Evolutionary conservation across 208 protist genomes (phyloP), one percentile per base, ranked within the genome.

Genomic region (Kentomonas sorsogonicus): DNA sequence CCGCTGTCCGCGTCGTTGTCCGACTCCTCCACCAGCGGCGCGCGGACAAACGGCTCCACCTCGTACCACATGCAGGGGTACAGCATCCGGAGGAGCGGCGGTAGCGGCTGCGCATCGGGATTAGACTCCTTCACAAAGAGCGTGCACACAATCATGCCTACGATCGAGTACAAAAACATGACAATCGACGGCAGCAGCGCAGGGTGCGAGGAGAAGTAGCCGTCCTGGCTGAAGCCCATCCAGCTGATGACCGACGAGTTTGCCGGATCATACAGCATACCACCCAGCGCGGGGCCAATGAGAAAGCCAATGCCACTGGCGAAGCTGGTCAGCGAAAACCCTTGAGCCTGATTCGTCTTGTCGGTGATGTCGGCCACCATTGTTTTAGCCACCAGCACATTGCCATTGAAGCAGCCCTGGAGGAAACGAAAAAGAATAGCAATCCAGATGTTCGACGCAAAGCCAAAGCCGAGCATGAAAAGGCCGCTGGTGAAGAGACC

Each of bases 321-420:
- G 62, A 98, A 94, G 60, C 86, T 96, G 30, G 98, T 91, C 39
- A 97, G 96, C 25, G 95, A 91, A 60, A 98, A 98, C 48, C 95
- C 94, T 44, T 73, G 55, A 18, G 75, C 72, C 50, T 76, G 53
- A 25, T 67, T 79, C 1, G 74, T 78, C 39, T 63, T 62, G 53
- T 83, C 77, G 6, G 77, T 83, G 16, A 83, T 55, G 58, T 83
- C 77, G 10, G 77, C 68, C 38, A 83, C 77, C 39, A 83, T 69
- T 16, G 72, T 74, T 31, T 83, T 83, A 27, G 77, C 70, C 48
- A 79, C 65, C 44, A 79, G 64, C 0, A 62, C 55, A 45, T 65
- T 72, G n/a, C 77, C 77, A 2, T 53, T 70, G n/a, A 60, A 70
- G 22, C 73, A 60, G 0, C 83, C 83, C 43, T 91, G 83, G 11